These are phyloP conservation scores for Pseudogymnoascus sp. DNA, from an alignment of 2,329 filamentous ascomycete genomes.

Conservation along the genomic window DNA sequence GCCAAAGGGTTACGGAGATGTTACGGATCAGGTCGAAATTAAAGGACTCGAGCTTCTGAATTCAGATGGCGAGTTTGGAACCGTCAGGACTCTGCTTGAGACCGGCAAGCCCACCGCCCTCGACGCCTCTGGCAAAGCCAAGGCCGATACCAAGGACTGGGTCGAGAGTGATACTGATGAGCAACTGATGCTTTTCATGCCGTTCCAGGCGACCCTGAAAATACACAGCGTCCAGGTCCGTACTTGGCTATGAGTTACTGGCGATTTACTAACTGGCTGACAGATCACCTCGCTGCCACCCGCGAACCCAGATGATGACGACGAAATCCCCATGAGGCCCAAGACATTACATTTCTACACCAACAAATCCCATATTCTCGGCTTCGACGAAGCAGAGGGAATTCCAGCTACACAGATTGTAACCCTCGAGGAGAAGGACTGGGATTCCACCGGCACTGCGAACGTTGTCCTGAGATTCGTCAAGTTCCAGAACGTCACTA, in stretches of 20 bases:
- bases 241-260: not conserved
- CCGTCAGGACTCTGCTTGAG: slow-evolving; percentile 68
- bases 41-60: slow-evolving; percentile 82
- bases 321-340: slow-evolving; percentile 72
- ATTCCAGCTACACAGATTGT: slow-evolving; percentile 73
- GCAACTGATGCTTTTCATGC: slow-evolving; percentile 86
- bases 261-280: slow-evolving; percentile 23
- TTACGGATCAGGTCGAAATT: slow-evolving; percentile 73
- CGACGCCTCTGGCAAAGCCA: slow-evolving; percentile 44
- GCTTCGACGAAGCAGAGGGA: slow-evolving; percentile 91
- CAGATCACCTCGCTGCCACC: slow-evolving; percentile 77
- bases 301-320: slow-evolving; percentile 50
- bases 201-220: slow-evolving; percentile 82
- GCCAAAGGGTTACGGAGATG: slow-evolving; percentile 73
- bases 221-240: slow-evolving; percentile 69
- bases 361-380: slow-evolving; percentile 82
- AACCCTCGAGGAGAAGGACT: slow-evolving; percentile 66
- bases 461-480: slow-evolving; percentile 75
- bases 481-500: slow-evolving; percentile 93
- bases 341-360: slow-evolving; percentile 77
- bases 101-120: slow-evolving; percentile 56
- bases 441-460: slow-evolving; percentile 71
- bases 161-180: slow-evolving; percentile 96
- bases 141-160: slow-evolving; percentile 59
- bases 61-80: slow-evolving; percentile 66